Conservation (phyloP, 352 stramenopile genomes). For the Globisporangium nodosum region DNA sequence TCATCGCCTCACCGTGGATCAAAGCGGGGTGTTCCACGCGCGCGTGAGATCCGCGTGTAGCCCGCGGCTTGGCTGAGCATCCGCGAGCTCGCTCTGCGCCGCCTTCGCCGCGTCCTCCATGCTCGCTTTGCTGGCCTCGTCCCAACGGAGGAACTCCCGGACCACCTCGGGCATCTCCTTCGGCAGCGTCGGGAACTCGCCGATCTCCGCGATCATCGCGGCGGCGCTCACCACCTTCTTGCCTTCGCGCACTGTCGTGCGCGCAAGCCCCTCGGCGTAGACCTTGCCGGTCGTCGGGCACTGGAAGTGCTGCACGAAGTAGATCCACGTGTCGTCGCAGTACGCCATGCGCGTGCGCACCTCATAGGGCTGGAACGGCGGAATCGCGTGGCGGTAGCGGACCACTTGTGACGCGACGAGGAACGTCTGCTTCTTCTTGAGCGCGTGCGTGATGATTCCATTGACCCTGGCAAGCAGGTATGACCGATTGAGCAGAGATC, state of each 20-base stretch:
- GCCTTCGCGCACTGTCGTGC: constrained; percentile 26
- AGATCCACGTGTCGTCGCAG: constrained; percentile 57
- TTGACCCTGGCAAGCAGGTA: not conserved
- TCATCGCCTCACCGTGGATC: not conserved
- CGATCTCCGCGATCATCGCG: constrained; percentile 26
- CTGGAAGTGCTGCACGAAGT: constrained; percentile 56
- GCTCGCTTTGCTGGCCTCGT: constrained; percentile 18
- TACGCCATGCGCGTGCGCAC: constrained; percentile 49
- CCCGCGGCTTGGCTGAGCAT: not conserved
- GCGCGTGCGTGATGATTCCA: constrained; percentile 35
- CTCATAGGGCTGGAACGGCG: constrained; percentile 53
- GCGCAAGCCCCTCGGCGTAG: constrained; percentile 46
- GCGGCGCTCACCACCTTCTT: constrained; percentile 13
- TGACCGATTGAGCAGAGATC: constrained; percentile 27
- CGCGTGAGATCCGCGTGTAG: not conserved
- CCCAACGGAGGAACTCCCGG: constrained; percentile 36
- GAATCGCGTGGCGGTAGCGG: constrained; percentile 55
- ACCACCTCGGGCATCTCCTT: constrained; percentile 39
- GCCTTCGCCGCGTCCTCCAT: not conserved
- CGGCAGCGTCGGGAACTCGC: constrained; percentile 11
- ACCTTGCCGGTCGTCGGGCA: constrained; percentile 42
- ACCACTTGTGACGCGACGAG: constrained; percentile 56
- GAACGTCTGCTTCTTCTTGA: constrained; percentile 64
- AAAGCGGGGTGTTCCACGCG: not conserved
- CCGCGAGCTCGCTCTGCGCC: not conserved